Evolutionary conservation across 2,329 filamentous ascomycete species (phyloP).

Genomic region (Penicillium sp.): DNA sequence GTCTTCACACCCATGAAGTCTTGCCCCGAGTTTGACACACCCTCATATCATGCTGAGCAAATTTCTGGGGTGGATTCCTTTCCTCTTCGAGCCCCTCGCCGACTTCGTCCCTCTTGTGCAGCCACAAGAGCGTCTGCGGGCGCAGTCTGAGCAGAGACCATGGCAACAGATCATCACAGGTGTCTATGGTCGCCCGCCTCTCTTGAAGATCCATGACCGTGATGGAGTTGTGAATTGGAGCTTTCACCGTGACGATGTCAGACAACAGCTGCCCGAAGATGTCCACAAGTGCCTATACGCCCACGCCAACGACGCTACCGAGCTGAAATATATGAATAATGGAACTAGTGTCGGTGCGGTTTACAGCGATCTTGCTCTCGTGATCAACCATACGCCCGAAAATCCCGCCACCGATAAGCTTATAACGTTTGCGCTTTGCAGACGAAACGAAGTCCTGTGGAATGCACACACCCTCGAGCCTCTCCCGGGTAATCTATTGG

Average conservation of each 20-base stretch:
- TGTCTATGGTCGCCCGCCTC: conserved; percentile 17
- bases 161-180: conserved; percentile 25
- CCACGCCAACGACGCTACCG: conserved; percentile 24
- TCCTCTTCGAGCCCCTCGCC: conserved; percentile 18
- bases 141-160: conserved; percentile 13
- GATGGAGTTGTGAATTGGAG: conserved; percentile 20
- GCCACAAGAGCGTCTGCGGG: conserved; percentile 17
- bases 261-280: conserved; percentile 12
- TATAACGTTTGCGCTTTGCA: conserved; percentile 23
- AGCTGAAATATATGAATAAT: conserved; percentile 25
- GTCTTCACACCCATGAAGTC: too few species aligned
- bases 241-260: conserved; percentile 20
- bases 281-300: conserved; percentile 17
- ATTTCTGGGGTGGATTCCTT: conserved; percentile 19
- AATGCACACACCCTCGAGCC: conserved; percentile 24
- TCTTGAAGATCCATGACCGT: conserved; percentile 23
- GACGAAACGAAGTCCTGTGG: conserved; percentile 20
- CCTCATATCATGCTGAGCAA: conserved; percentile 15
- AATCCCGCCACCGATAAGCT: conserved; percentile 20
- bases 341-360: conserved; percentile 20
- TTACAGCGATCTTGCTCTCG: conserved; percentile 21
- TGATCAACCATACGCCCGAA: conserved; percentile 24
- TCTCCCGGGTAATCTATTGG: conserved; percentile 18
- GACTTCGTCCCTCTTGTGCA: conserved; percentile 19
- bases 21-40: background rate